Evolutionary conservation across 177 flowering plant genomes (phyloP).

Genomic region (Telopea speciosissima): DNA sequence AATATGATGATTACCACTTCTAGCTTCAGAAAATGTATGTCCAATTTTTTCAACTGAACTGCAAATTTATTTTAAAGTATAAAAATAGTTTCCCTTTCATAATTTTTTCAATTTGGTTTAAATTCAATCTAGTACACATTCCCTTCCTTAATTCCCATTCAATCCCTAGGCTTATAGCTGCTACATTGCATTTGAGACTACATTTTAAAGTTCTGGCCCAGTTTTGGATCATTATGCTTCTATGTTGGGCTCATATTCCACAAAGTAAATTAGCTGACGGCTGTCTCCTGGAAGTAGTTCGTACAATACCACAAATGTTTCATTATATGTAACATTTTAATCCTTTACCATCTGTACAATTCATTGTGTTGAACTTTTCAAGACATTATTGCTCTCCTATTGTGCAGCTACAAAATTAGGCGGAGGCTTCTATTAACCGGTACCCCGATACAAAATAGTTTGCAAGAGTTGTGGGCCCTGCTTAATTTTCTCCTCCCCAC

Average conservation of each 20-base stretch:
- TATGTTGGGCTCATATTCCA: background rate
- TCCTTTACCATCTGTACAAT: background rate
- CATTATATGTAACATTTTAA: background rate
- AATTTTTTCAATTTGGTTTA: background rate
- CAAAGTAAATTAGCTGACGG: background rate
- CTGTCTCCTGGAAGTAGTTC: background rate
- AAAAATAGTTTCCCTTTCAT: background rate
- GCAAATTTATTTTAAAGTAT: background rate
- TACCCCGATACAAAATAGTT: conserved; percentile 93
- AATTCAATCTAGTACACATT: background rate
- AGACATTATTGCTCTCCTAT: conserved; percentile 12
- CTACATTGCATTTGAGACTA: background rate
- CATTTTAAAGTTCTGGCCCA: background rate
- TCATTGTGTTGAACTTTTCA: background rate
- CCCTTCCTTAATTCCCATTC: background rate
- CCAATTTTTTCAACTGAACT: background rate
- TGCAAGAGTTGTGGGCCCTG: conserved; percentile 94
- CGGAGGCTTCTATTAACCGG: conserved; percentile 95
- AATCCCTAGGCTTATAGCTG: too few species aligned
- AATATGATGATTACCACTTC: too few species aligned
- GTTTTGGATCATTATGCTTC: background rate
- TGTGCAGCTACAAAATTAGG: conserved; percentile 73
- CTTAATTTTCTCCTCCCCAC: conserved; percentile 95
- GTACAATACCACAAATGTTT: background rate
- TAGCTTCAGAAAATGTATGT: background rate